Base-by-base conservation (phyloP, 2,329 filamentous ascomycete genomes). In the Blumeria graminis region DNA sequence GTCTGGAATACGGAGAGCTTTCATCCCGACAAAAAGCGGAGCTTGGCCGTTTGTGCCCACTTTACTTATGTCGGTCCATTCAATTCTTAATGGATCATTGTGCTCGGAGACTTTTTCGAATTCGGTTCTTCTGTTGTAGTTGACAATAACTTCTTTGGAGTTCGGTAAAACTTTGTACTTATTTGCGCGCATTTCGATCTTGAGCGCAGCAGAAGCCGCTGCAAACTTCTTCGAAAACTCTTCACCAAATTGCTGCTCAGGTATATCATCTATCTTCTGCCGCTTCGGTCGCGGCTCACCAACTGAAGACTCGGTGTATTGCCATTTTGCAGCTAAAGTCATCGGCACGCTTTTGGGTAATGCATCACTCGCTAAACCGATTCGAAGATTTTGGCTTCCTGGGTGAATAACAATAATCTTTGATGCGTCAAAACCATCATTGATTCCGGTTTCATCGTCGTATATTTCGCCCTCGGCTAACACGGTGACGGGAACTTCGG, bases 131-230 rank as follows among this genome's bases (percentile, higher is more conserved):
- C 85, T 80, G 69, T 98, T 98, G 74, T 86, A 96, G 66, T 94
- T 96, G 61, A 89, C 80, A 1, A 95, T 90, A 58, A 95, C 74
- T 65, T 98, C 92, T 68, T 94, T 94, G 0, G 89, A 95, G 67
- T 96, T 96, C n/a, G 92, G 92, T 54, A 96, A 71, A 14, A 95
- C 89, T 67, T 94, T 85, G 66, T 87, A 82, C 74, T 96, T 96
- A 70, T 94, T 94, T 62, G 81, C 78, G 59, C 90, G 82, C 86
- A 96, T 94, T 55, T 87, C 84, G 1, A 82, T 72, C 70, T 94
- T 94, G 59, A 98, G 78, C 48, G 95, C 89, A 56, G 81, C 80
- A 58, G 80, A 86, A 82, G 92, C 84, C 65, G 82, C 83, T 57
- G 79, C 79, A 69, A 89, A 96, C 65, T 77, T 81, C 67, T 80